A percentile compares a stretch with the other conserved stretches of the same genome.
phyloP scores from a whole-genome alignment of 768 basidiomycete genomes.

The Collybia mongolica region DNA sequence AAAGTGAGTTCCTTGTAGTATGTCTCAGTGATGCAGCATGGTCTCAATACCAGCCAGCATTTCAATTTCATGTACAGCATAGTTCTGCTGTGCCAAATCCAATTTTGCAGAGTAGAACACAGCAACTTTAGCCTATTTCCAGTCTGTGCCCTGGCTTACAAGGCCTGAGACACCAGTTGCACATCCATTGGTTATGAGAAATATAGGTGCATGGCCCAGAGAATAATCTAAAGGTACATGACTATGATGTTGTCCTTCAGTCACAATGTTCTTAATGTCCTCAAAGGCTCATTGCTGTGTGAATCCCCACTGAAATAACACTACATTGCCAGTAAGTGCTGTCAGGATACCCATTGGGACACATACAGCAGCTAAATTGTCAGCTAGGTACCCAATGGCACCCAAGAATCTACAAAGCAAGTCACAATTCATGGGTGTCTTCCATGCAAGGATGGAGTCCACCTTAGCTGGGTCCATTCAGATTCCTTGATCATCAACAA shows the following conservation, averaged over 20 bases:
- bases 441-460: constrained; percentile 22
- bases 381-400: constrained; percentile 27
- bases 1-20: constrained; percentile 19
- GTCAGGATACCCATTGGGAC: constrained; percentile 26
- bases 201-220: constrained; percentile 6
- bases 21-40: constrained; percentile 14
- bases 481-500: constrained; percentile 21
- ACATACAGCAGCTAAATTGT: constrained; percentile 16
- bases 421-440: constrained; percentile 21
- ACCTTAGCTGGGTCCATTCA: constrained; percentile 34
- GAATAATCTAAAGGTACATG: constrained; percentile 12
- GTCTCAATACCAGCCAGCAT: constrained; percentile 26
- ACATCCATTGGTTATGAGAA: constrained; percentile 18
- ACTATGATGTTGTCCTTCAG: background rate
- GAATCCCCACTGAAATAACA: constrained; percentile 10
- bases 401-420: constrained; percentile 28
- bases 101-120: constrained; percentile 20
- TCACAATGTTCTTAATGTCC: constrained; percentile 19
- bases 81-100: constrained; percentile 23
- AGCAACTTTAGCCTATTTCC: constrained; percentile 23
- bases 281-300: constrained; percentile 20
- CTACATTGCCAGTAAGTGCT: constrained; percentile 6
- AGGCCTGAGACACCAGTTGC: constrained; percentile 13
- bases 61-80: constrained; percentile 28
- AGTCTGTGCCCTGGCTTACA: constrained; percentile 11